A percentile compares a stretch with the other conserved stretches of the same genome.
Evolutionary conservation across 768 basidiomycete species (phyloP).

Genomic region (Hygrocybe coccinea): DNA sequence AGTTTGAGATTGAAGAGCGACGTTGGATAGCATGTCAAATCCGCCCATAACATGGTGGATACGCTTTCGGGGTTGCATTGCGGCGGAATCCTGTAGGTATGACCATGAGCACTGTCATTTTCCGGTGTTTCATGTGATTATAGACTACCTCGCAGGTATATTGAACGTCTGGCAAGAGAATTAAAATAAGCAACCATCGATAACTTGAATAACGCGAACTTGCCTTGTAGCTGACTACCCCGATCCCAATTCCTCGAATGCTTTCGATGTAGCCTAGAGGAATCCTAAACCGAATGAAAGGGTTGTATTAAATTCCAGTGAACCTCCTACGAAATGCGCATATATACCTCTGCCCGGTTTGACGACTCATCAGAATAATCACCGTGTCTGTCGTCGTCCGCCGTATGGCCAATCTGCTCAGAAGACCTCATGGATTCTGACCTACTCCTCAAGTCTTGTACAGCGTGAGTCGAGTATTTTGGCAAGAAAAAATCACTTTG

Average conservation of each 20-base stretch:
- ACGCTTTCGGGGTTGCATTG: slow-evolving; percentile 57
- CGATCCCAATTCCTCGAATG: slow-evolving; percentile 63
- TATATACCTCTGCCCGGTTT: background rate
- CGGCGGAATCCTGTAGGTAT: slow-evolving; percentile 44
- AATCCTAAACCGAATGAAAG: slow-evolving; percentile 30
- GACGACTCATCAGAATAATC: slow-evolving; percentile 41
- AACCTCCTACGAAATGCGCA: slow-evolving; percentile 8
- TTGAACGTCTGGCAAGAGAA: slow-evolving; percentile 31
- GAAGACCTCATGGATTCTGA: slow-evolving; percentile 39
- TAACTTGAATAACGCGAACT: slow-evolving; percentile 10
- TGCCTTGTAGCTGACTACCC: slow-evolving; percentile 42
- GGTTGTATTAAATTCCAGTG: background rate
- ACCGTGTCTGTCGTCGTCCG: slow-evolving; percentile 43
- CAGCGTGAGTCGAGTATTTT: slow-evolving; percentile 4
- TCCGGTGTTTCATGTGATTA: background rate
- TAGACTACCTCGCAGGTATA: slow-evolving; percentile 45
- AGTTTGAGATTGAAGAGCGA: slow-evolving; percentile 51
- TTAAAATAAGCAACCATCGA: background rate
- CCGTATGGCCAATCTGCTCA: slow-evolving; percentile 38
- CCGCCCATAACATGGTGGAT: slow-evolving; percentile 60
- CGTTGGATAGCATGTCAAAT: slow-evolving; percentile 51
- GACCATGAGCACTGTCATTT: background rate
- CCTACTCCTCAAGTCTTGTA: background rate
- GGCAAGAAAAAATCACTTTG: slow-evolving; percentile 1
- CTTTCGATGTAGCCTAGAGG: slow-evolving; percentile 45